Base-by-base conservation (phyloP, 306 rosid species). In the Dryas alaskensis region DNA sequence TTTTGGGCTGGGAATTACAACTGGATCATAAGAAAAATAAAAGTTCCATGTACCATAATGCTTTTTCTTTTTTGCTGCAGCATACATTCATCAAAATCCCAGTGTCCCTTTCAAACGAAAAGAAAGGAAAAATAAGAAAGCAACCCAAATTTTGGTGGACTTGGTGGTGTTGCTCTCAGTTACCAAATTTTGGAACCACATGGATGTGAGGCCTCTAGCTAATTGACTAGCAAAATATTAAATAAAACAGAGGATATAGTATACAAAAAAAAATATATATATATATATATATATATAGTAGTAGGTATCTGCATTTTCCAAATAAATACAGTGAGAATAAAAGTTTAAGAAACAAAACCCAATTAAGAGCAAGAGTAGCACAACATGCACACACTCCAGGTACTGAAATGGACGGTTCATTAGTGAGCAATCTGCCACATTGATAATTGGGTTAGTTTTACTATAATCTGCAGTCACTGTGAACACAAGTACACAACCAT, bases 131-230 rank as follows among this genome's bases (percentile, higher is more conserved):
- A 54, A 25, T 40, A 46, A 39, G 50, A 17, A 39, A 46, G 73
- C 37, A 37, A 22, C 22, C 22, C 22, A 22, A 22, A 22, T 22
- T 22, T 22, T 22, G 22, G 22, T 22, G 22, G 22, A 22, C 22
- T 22, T 22, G 48, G 74, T 70, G 65, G 43, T 55, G 74, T 54
- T 70, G 25, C 74, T 55, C 52, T 70, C 65, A 70, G 65, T 43
- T 52, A 9, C 64, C 25, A 46, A 44, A 54, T 19, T 54, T 19
- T 17, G 42, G 22, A 53, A 70, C 40, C 50, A 70, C 5, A 19
- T 17, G 11, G 42, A 54, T 69, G 49, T 39, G 31, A 37, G 17
- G 4, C 43, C 17, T 17, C 4, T 53, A 11, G 47, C 61, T 39
- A 70, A 55, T 70, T 42, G 74, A 55, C 43, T 13, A 7, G 53